These are phyloP conservation scores for Suhomyces bolitotheri DNA, from an alignment of 1,139 yeast genomes.

Conservation along the genomic window DNA sequence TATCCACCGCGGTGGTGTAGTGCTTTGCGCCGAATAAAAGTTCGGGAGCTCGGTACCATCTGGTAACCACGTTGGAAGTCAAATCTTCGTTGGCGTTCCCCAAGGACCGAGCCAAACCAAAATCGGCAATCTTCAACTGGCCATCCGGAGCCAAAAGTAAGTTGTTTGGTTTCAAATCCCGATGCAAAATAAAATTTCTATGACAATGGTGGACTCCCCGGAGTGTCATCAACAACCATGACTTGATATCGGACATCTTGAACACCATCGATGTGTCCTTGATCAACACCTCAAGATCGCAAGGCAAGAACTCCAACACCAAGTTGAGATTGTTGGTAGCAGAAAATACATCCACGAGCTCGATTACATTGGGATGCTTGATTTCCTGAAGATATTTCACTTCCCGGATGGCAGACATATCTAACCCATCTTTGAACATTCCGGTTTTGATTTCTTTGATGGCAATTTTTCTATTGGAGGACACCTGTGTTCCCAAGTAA, in stretches of 20 bases:
- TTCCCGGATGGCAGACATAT: constrained; percentile 96
- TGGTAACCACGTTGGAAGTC: constrained; percentile 91
- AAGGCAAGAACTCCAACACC: constrained; percentile 87
- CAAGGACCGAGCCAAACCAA: constrained; percentile 86
- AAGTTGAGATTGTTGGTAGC: constrained; percentile 72
- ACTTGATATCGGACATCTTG: constrained; percentile 82
- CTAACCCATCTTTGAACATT: constrained; percentile 91
- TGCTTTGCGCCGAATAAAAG: constrained; percentile 84
- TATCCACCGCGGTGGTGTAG: constrained; percentile 84
- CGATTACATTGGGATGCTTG: constrained; percentile 80
- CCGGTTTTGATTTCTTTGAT: constrained; percentile 95
- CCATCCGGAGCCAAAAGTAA: constrained; percentile 84
- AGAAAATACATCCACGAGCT: constrained; percentile 81
- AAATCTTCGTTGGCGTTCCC: constrained; percentile 78
- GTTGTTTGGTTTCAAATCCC: constrained; percentile 85
- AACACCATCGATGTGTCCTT: constrained; percentile 78
- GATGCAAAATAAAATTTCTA: constrained; percentile 81
- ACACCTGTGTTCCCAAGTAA: constrained; percentile 69
- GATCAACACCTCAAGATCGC: constrained; percentile 87
- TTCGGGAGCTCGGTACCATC: constrained; percentile 98
- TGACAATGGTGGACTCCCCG: constrained; percentile 96
- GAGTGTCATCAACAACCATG: constrained; percentile 92
- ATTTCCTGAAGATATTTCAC: constrained; percentile 90
- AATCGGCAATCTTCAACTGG: constrained; percentile 89
- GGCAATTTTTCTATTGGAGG: constrained; percentile 69